Conservation (phyloP, 768 basidiomycete genomes). For the Calocera cornea region DNA sequence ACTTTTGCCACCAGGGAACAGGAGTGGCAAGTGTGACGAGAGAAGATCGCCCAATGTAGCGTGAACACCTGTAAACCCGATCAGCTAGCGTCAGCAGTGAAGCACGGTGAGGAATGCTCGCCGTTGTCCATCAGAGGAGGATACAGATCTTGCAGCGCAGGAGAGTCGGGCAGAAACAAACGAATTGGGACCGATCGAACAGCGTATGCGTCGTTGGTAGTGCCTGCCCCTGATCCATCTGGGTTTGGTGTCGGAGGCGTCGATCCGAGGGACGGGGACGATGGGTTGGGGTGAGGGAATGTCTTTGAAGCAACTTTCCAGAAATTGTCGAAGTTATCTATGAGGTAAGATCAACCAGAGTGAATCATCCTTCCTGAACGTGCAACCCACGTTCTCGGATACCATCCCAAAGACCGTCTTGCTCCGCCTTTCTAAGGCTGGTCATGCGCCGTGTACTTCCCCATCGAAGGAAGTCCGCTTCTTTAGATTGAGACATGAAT, state of each 20-base stretch:
- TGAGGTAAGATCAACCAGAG: background rate
- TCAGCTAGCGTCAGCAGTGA: no score
- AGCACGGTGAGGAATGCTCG: constrained; percentile 19
- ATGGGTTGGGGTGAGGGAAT: constrained; percentile 61
- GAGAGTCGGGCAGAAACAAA: constrained; percentile 79
- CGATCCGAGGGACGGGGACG: constrained; percentile 12
- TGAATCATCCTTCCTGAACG: background rate
- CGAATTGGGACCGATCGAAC: constrained; percentile 81
- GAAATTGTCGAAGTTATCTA: constrained; percentile 93
- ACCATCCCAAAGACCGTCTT: constrained; percentile 95
- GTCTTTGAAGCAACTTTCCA: constrained; percentile 91
- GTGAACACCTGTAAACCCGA: constrained; percentile 39
- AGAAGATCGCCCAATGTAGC: constrained; percentile 60
- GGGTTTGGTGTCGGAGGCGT: constrained; percentile 30
- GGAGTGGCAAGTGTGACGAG: constrained; percentile 57
- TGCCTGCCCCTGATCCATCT: constrained; percentile 48
- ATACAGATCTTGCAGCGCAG: constrained; percentile 79
- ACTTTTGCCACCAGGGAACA: constrained; percentile 45
- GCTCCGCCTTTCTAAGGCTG: constrained; percentile 74
- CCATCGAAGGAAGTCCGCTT: constrained; percentile 95
- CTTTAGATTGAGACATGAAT: constrained; percentile 92
- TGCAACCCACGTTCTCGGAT: constrained; percentile 75
- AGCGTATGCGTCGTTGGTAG: constrained; percentile 68
- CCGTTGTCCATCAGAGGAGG: constrained; percentile 69
- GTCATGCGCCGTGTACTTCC: constrained; percentile 92